phyloP scores from a whole-genome alignment of 352 stramenopile genomes.

The Thalassiosira exigua region DNA sequence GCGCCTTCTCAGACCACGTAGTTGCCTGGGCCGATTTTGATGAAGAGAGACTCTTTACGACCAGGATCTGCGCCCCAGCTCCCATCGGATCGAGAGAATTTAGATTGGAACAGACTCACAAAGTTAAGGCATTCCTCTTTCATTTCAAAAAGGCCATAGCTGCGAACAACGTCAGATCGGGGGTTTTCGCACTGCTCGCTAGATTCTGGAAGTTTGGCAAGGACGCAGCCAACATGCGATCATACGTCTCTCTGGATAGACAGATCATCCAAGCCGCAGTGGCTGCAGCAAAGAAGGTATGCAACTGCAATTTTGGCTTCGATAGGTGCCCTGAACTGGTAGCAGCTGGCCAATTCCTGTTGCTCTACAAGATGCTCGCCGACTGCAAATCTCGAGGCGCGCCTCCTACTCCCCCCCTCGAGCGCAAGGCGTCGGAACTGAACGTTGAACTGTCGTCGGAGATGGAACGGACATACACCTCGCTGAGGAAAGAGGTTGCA shows the following conservation, averaged over 20 bases:
- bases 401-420: neutral
- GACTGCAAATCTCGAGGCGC: slow-evolving; percentile 4
- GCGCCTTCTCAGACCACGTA: slow-evolving; percentile 4
- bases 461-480: neutral
- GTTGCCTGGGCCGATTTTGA: slow-evolving; percentile 27
- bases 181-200: neutral
- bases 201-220: neutral
- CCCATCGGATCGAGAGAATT: slow-evolving; percentile 9
- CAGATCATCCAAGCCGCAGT: slow-evolving; percentile 1
- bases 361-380: too few species aligned
- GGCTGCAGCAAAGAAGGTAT: neutral
- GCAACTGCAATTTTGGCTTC: slow-evolving; percentile 25
- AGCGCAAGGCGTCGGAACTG: neutral
- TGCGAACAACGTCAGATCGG: slow-evolving; percentile 7
- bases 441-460: neutral
- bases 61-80: slow-evolving; percentile 7
- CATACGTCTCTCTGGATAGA: neutral
- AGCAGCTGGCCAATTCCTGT: too few species aligned
- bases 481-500: neutral
- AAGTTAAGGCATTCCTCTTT: slow-evolving; percentile 11
- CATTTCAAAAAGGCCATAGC: neutral
- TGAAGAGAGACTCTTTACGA: slow-evolving; percentile 13
- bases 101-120: slow-evolving; percentile 20
- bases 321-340: too few species aligned
- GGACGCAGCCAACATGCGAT: neutral